Percentiles rank a stretch among this genome's conserved stretches.
Conservation (phyloP, 2,329 filamentous ascomycete species). For the Sphaceloma murrayae region DNA sequence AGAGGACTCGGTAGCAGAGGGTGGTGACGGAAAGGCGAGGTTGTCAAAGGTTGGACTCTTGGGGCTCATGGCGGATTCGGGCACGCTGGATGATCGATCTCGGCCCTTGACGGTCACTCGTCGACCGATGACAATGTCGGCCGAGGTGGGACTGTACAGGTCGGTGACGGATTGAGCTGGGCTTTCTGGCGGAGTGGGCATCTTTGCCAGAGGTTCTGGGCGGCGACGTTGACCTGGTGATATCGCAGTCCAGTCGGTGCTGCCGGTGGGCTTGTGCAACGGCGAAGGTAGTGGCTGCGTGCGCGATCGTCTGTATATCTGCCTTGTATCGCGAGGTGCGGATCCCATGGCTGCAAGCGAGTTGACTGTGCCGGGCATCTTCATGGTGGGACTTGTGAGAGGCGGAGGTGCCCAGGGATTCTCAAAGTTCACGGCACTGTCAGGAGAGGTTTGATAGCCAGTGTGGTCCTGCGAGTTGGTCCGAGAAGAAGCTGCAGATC, state of each 20-base stretch:
- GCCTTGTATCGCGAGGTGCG: slow-evolving; percentile 3
- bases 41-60: not conserved
- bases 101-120: slow-evolving; percentile 8
- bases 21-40: slow-evolving; percentile 1
- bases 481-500: not conserved
- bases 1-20: not conserved
- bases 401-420: not conserved
- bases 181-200: slow-evolving; percentile 13
- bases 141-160: not conserved
- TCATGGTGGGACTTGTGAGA: not conserved
- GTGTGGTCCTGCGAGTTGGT: slow-evolving; percentile 5
- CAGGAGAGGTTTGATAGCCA: not conserved
- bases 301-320: not conserved
- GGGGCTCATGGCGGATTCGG: slow-evolving; percentile 8
- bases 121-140: slow-evolving; percentile 16
- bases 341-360: slow-evolving; percentile 12
- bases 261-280: not conserved
- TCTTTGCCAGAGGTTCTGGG: slow-evolving; percentile 8
- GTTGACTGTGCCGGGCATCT: slow-evolving; percentile 9
- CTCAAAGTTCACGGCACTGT: slow-evolving; percentile 2
- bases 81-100: slow-evolving; percentile 8
- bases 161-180: slow-evolving; percentile 9
- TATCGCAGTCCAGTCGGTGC: slow-evolving; percentile 12
- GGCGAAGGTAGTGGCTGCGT: not conserved
- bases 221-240: slow-evolving; percentile 2